Evolutionary conservation across 495 filamentous ascomycete species (phyloP), one percentile per base, ranked within the genome.

Genomic region (Poronia punctata): DNA sequence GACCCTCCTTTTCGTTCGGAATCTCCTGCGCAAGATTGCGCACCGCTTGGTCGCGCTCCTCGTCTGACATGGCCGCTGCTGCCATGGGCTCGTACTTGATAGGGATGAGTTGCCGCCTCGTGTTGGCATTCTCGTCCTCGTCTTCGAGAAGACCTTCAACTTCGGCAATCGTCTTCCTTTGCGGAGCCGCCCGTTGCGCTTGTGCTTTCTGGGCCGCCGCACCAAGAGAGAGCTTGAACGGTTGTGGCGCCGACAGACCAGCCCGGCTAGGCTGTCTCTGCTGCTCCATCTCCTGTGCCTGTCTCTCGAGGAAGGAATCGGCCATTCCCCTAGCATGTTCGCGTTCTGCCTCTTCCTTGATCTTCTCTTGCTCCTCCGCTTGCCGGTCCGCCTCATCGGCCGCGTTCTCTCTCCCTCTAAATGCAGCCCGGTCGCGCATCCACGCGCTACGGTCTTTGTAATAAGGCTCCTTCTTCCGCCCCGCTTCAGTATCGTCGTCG

Each of bases 141-240:
- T 95, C 89, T 61, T 97, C 92, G 38, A 99, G 69, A 12, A 99
- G 66, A 9, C 85, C 86, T 66, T 96, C 93, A 21, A 97, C 85
- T 61, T 95, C 93, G 38, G 88, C 90, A 27, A 88, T 81, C 2
- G 86, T 94, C 34, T 89, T 82, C 28, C 86, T 73, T 19, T 74
- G 68, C n/a, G 79, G 74, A 5, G 71, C 71, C 1, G 73, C 65
- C 19, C 82, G 78, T 46, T 83, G 79, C 23, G 84, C 80, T 26
- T 82, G 81, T 48, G 82, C 87, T 58, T 87, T 83, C 43, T 82
- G 78, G 0, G 89, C 89, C 1, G 86, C 86, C 3, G 86, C 84
- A 38, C 88, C 88, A 26, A 98, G 83, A 1, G 88, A 93, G 22
- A 98, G 73, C 65, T 93, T 96, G 77, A 98, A 94, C 34, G 82